Evolutionary conservation across 257 asterid genomes (phyloP).

Genomic region (Solanum arcanum): DNA sequence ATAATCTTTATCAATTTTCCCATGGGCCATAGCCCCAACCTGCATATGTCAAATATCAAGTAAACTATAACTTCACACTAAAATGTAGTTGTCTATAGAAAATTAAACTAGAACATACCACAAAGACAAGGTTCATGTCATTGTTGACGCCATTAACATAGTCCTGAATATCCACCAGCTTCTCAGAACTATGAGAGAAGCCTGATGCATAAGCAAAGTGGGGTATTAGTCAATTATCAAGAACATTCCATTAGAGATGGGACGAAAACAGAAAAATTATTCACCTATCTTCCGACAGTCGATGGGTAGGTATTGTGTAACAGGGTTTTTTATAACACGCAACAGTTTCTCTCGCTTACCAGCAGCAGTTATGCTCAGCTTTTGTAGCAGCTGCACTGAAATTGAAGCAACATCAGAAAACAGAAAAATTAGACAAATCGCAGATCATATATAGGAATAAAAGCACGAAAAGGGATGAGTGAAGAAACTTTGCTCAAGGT

Average conservation of each 20-base stretch:
- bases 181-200: conserved; percentile 86
- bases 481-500: background rate
- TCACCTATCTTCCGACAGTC: conserved; percentile 78
- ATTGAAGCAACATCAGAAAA: background rate
- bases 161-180: conserved; percentile 56
- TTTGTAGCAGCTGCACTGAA: conserved; percentile 81
- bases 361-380: conserved; percentile 52
- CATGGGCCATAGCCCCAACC: conserved; percentile 98
- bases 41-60: conserved; percentile 11
- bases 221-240: background rate
- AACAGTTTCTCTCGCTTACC: conserved; percentile 68
- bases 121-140: conserved; percentile 65
- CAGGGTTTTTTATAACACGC: conserved; percentile 72
- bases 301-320: conserved; percentile 63
- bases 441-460: background rate
- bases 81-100: background rate
- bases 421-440: background rate
- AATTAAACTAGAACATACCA: conserved; percentile 37
- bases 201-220: conserved; percentile 29
- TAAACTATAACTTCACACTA: background rate
- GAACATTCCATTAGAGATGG: background rate
- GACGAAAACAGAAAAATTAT: background rate
- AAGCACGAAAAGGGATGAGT: background rate
- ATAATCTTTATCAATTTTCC: conserved; percentile 64
- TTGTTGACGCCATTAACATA: conserved; percentile 45